These are phyloP conservation scores for Coemansia interrupta DNA, from an alignment of 192 early-diverging fungal genomes.

Conservation along the genomic window DNA sequence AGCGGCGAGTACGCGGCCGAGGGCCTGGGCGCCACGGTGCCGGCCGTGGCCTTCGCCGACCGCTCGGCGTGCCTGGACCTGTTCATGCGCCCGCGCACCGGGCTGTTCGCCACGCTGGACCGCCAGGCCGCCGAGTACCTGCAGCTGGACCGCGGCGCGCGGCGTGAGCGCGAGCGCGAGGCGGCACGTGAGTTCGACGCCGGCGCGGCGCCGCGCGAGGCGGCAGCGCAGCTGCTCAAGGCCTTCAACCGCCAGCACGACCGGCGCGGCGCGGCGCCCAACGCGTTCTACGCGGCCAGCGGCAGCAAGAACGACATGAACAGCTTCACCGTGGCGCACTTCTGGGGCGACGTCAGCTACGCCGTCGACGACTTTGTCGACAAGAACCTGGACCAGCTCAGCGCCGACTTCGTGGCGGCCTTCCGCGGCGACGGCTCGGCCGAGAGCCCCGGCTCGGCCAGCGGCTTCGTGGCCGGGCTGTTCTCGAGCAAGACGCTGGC, in stretches of 20 bases:
- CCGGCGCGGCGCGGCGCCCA: slow-evolving; percentile 29
- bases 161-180: slow-evolving; percentile 24
- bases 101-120: slow-evolving; percentile 75
- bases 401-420: slow-evolving; percentile 78
- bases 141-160: slow-evolving; percentile 19
- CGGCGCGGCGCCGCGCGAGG: slow-evolving; percentile 37
- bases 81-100: slow-evolving; percentile 63
- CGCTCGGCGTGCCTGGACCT: slow-evolving; percentile 69
- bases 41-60: slow-evolving; percentile 58
- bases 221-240: slow-evolving; percentile 48
- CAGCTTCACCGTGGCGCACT: slow-evolving; percentile 43
- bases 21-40: slow-evolving; percentile 47
- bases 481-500: slow-evolving; percentile 72
- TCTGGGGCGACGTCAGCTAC: slow-evolving; percentile 60
- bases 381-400: slow-evolving; percentile 75
- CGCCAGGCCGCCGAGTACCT: slow-evolving; percentile 53
- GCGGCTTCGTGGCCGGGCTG: slow-evolving; percentile 71
- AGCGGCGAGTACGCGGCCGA: slow-evolving; percentile 60
- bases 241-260: slow-evolving; percentile 48
- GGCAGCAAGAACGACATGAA: slow-evolving; percentile 55
- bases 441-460: slow-evolving; percentile 58
- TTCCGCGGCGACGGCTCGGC: slow-evolving; percentile 65
- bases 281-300: slow-evolving; percentile 40
- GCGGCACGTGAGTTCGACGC: slow-evolving; percentile 37
- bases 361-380: slow-evolving; percentile 77